Conservation (phyloP, 768 basidiomycete species). For the Termitomyces sp. region DNA sequence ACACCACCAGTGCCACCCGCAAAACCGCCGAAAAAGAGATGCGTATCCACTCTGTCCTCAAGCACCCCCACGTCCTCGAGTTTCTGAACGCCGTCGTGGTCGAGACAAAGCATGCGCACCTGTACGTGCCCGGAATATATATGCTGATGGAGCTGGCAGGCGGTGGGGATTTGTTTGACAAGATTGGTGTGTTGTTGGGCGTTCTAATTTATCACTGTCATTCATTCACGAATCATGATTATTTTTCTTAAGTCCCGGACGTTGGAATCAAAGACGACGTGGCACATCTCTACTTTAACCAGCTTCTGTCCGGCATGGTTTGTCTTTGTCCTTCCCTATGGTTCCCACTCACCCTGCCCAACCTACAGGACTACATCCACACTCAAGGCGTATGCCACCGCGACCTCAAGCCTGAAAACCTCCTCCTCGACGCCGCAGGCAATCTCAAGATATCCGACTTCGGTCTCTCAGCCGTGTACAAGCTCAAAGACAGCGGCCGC, state of each 20-base stretch:
- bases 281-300: conserved; percentile 86
- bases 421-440: conserved; percentile 80
- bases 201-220: no score
- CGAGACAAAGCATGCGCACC: conserved; percentile 48
- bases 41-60: conserved; percentile 76
- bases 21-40: conserved; percentile 91
- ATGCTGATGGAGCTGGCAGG: conserved; percentile 90
- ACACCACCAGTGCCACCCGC: conserved; percentile 59
- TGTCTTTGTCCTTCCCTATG: conserved; percentile 12
- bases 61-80: conserved; percentile 76
- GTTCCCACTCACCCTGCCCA: not conserved
- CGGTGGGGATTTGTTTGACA: conserved; percentile 96
- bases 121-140: conserved; percentile 79
- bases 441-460: conserved; percentile 93
- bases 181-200: conserved; percentile 67
- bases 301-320: conserved; percentile 81
- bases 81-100: conserved; percentile 77
- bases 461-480: conserved; percentile 87
- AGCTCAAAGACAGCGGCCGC: conserved; percentile 74
- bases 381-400: conserved; percentile 89
- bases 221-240: no score
- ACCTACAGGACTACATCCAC: conserved; percentile 73
- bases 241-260: conserved; percentile 64
- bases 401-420: conserved; percentile 95
- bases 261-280: conserved; percentile 81